Conservation (phyloP, 805 yeast genomes). For the Priceomyces medius region DNA sequence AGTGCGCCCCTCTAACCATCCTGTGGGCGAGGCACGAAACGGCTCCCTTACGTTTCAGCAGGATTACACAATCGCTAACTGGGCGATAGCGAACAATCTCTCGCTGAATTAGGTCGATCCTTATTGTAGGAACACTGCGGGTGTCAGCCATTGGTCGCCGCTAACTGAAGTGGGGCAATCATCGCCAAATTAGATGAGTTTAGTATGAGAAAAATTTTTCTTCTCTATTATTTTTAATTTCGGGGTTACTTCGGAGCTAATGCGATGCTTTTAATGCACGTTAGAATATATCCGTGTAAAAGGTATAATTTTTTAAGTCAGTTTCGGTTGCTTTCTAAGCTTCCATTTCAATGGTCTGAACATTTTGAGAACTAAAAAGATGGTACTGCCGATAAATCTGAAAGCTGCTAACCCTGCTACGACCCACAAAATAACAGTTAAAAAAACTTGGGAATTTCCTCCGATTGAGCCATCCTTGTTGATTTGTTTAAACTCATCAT, state of each 20-base stretch:
- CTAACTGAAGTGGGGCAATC: too few relatives aligned
- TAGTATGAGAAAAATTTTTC: too few relatives aligned
- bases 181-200: too few relatives aligned
- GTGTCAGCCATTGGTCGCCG: too few relatives aligned
- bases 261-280: too few relatives aligned
- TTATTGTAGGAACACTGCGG: too few relatives aligned
- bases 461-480: constrained; percentile 28
- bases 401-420: constrained; percentile 89
- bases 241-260: too few relatives aligned
- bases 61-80: background rate
- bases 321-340: constrained; percentile 16
- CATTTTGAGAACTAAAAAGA: constrained; percentile 48
- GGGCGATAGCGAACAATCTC: background rate
- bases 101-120: too few relatives aligned
- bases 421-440: constrained; percentile 86
- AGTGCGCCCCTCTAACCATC: too few relatives aligned
- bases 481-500: constrained; percentile 19
- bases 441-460: constrained; percentile 60
- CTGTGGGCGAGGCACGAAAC: background rate
- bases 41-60: background rate
- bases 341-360: constrained; percentile 44
- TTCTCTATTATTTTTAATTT: too few relatives aligned
- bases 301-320: too few relatives aligned
- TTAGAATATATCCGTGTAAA: too few relatives aligned
- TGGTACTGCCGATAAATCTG: constrained; percentile 71